Percentiles rank a stretch among this genome's conserved stretches.
phyloP scores from a whole-genome alignment of 2,329 filamentous ascomycete genomes.

The Alternaria solani region DNA sequence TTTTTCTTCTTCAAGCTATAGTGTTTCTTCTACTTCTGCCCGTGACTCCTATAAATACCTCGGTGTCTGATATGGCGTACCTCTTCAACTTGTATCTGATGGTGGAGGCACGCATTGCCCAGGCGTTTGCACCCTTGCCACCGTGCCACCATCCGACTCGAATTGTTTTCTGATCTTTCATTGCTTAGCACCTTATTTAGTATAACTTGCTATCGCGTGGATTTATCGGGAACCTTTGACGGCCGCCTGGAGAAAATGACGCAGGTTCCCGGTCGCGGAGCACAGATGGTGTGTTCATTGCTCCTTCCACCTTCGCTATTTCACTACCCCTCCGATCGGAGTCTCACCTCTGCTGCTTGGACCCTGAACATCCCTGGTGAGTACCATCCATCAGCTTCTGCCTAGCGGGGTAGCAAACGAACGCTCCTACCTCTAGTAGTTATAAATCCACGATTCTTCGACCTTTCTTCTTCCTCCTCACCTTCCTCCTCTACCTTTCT shows the following conservation, averaged over 20 bases:
- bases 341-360: background rate
- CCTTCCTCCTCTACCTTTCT: background rate
- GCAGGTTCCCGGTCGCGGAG: background rate
- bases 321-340: background rate
- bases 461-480: background rate
- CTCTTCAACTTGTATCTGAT: background rate
- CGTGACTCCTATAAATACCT: background rate
- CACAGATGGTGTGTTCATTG: background rate
- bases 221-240: background rate
- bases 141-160: background rate
- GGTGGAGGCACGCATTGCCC: background rate
- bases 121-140: background rate
- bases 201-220: background rate
- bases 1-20: slow-evolving; percentile 2
- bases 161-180: background rate
- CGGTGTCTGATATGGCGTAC: background rate
- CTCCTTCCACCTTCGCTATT: slow-evolving; percentile 5
- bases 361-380: background rate
- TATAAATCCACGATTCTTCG: background rate
- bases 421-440: background rate
- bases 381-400: background rate
- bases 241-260: no score
- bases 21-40: background rate
- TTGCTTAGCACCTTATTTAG: background rate
- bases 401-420: background rate